Evolutionary conservation across 306 rosid species (phyloP), one percentile per base, ranked within the genome.

Genomic region (Cucumis hystrix): DNA sequence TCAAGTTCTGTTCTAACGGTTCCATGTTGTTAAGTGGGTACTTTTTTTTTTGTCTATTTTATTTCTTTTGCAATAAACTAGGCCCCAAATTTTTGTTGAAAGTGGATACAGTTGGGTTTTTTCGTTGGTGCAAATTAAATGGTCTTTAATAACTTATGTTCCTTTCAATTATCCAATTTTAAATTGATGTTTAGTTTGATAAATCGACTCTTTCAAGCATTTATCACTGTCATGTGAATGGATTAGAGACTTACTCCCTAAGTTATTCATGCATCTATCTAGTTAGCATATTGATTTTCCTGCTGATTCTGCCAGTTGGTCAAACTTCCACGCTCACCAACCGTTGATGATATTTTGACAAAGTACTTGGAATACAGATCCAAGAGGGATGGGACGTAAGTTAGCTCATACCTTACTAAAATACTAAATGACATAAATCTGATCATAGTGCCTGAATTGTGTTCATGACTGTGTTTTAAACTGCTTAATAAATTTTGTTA

Each of bases 291-390:
- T 41, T 40, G 63, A 51, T 77, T 58, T 41, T 78, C 75, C 79
- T 12, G 69, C 40, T 75, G 30, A 57, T 79, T 73, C 16, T 82
- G 85, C 84, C 89, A 96, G 99, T 90, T 96, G 69, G 97, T 96
- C 74, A 91, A 86, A 61, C 99, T 96, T 86, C 99, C 99, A 35
- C 93, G 99, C 39, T 87, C 98, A n/a, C 99, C 99, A 41, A 90
- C 97, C 23, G 90, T 96, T 67, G 99, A 96, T 87, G 98, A 92
- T 30, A 92, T 96, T 83, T 81, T 96, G 85, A 81, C 90, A 0
- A 91, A 88, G 87, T 96, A 88, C 87, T 91, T 92, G 37, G 99
- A 96, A 51, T 88, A 86, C 89, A 91, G 93, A 71, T 79, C 93
- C 79, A 92, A 92, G 87, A 92, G 93, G 87, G 99, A 96, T 73